Evolutionary conservation across 1,284 basidiomycete genomes (phyloP), one percentile per base, ranked within the genome.

Genomic region (Cryptococcus deneoformans): DNA sequence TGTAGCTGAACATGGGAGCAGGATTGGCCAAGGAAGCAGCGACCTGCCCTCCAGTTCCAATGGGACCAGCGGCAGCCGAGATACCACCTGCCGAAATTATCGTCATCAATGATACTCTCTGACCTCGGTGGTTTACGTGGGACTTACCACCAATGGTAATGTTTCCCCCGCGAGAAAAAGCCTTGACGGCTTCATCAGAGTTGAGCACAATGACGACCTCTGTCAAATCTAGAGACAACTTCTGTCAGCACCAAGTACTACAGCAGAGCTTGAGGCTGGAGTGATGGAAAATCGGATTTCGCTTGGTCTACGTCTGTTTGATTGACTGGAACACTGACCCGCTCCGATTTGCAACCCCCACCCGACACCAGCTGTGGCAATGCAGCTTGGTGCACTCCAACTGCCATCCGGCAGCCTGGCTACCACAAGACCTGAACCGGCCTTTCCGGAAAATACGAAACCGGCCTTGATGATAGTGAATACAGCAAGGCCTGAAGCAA

Each of bases 1-100:
- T 93, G 79, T 98, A 98, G 64, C 90, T 92, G 79, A 97, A 99
- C 88, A 98, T 93, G 0, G 94, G 94, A 10, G 95, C 87, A 0
- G 95, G 93, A 76, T 95, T 91, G 16, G 90, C 87, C 48, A 99
- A 80, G 8, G 86, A 87, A 0, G 92, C 86, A 67, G 94, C 87
- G 7, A 97, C 86, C 57, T 90, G 89, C 0, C 90, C 95, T 9
- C 96, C 96, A 0, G 94, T 97, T 0, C 95, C 96, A 62, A 98
- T 90, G 0, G 95, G 95, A 0, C 93, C 92, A 8, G 91, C 92
- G 0, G 88, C 82, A 1, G 90, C 91, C 53, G 86, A 87, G 66
- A 93, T 82, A 65, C 87, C 89, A 0, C 90, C 90, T 73, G 29
- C n/a, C 14, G 40, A 54, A 47, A 38, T 53, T 20, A 37, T 44